A percentile compares a stretch with the other conserved stretches of the same genome.
phyloP scores from a whole-genome alignment of 2,329 filamentous ascomycete genomes.

The Amphichorda felina region DNA sequence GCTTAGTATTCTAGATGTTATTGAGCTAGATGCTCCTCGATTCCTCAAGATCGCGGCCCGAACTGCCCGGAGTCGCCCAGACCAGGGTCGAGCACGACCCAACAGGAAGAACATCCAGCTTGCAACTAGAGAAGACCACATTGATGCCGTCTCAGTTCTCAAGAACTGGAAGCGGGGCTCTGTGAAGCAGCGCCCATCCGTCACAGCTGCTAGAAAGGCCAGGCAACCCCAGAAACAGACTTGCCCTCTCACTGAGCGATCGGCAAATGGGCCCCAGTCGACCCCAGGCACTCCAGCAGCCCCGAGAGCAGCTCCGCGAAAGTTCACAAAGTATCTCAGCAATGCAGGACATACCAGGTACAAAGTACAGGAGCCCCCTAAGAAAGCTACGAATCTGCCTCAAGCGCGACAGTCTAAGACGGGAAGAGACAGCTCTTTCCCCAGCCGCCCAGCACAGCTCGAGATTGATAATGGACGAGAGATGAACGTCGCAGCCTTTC shows the following conservation, averaged over 20 bases:
- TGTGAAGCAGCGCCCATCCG: slow-evolving; percentile 29
- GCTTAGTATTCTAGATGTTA: slow-evolving; percentile 50
- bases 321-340: background rate
- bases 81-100: slow-evolving; percentile 43
- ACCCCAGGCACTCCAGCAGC: background rate
- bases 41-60: slow-evolving; percentile 53
- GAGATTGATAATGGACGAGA: slow-evolving; percentile 31
- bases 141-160: slow-evolving; percentile 42
- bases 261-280: slow-evolving; percentile 7
- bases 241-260: slow-evolving; percentile 10
- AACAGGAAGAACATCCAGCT: slow-evolving; percentile 44
- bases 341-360: background rate
- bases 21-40: slow-evolving; percentile 36
- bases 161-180: slow-evolving; percentile 42
- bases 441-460: slow-evolving; percentile 31
- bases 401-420: too few species aligned
- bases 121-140: slow-evolving; percentile 47
- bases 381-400: background rate
- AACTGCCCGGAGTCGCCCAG: slow-evolving; percentile 31
- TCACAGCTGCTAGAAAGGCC: slow-evolving; percentile 13
- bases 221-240: slow-evolving; percentile 4
- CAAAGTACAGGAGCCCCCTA: background rate
- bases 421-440: background rate
- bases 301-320: background rate
- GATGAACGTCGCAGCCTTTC: slow-evolving; percentile 27